Evolutionary conservation across 805 yeast species (phyloP), one percentile per base, ranked within the genome.

Genomic region (Kazachstania bromeliacearum): DNA sequence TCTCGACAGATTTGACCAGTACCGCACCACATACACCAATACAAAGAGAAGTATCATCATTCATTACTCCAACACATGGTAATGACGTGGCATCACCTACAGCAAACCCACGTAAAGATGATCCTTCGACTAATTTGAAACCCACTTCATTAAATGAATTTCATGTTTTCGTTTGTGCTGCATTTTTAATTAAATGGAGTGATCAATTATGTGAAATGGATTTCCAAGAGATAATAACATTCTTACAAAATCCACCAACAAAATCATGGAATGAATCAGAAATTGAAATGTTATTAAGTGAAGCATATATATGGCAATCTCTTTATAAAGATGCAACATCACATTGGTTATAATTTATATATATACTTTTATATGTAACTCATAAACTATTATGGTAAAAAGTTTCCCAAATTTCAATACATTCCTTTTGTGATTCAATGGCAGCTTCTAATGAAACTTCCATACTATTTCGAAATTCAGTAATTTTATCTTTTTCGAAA

Each of bases 151-250:
- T 92, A 54, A 84, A 83, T 48, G 85, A 79, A 51, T 92, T 92
- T 61, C 98, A 92, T 57, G 85, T 92, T 7, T 92, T 89, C 57
- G 98, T 92, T 3, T 92, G 98, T 62, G 96, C 97, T 15, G 97
- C 98, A 15, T 92, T 89, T 53, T 65, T 92, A 47, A 82, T 87
- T 42, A 79, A 85, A 52, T 92, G 95, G 78, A 77, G 92, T 43
- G 77, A 71, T 37, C 78, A 77, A 44, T 64, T 92, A 44, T 75
- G 81, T 55, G 67, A 70, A 7, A 84, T 81, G 87, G 97, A 89
- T 45, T 92, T 92, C 57, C 97, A 92, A 62, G 97, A 85, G 43
- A 84, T 87, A 24, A 77, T 92, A 63, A 79, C 94, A 58, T 89
- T 85, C 53, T 64, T 92, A 33, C 98, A 92, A 59, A 83, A 81